Percentiles rank a stretch among this genome's conserved stretches.
phyloP scores from a whole-genome alignment of 169 alveolate species.

The Ichthyophthirius multifiliis region DNA sequence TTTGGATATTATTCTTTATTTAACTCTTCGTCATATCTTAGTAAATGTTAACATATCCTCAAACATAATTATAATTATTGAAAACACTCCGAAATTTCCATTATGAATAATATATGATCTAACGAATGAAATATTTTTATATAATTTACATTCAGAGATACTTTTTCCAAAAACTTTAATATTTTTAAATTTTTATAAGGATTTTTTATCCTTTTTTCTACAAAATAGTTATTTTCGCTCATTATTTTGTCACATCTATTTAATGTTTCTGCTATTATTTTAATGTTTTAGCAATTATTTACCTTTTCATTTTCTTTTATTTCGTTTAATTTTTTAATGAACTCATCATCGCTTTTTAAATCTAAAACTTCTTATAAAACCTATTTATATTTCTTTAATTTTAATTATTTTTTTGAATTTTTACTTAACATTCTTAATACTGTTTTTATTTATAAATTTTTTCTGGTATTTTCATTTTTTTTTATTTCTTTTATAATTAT shows the following conservation, averaged over 20 bases:
- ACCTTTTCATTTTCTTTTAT: background rate
- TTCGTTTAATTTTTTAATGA: background rate
- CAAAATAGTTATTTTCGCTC: background rate
- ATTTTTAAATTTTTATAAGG: background rate
- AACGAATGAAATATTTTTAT: background rate
- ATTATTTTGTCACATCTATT: background rate
- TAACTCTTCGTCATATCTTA: background rate
- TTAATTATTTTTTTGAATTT: too few species aligned
- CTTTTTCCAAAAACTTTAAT: background rate
- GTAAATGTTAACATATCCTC: background rate
- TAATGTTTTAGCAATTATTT: background rate
- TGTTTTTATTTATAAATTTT: too few species aligned
- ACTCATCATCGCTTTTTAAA: background rate
- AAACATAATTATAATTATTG: background rate
- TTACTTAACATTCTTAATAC: too few species aligned
- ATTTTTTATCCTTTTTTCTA: background rate
- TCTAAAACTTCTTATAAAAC: background rate
- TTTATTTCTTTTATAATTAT: too few species aligned
- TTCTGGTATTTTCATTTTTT: too few species aligned
- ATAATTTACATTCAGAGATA: background rate
- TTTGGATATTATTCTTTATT: too few species aligned
- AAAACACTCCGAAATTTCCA: background rate
- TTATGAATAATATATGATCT: background rate
- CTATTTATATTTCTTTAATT: too few species aligned
- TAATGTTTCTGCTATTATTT: background rate